phyloP scores from a whole-genome alignment of 805 yeast species.

The Candida nitratophila region DNA sequence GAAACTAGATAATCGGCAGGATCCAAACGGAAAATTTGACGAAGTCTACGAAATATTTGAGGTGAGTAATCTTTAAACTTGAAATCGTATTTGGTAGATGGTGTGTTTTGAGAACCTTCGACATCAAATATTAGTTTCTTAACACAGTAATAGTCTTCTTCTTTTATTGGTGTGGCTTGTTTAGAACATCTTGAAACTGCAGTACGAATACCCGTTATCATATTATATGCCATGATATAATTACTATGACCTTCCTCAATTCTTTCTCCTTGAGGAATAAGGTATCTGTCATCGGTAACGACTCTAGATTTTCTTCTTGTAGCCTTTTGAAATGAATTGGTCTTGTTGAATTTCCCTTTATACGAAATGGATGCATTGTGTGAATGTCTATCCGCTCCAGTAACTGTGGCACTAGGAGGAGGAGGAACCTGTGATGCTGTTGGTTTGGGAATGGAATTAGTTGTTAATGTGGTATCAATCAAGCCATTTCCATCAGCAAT shows the following conservation, averaged over 20 bases:
- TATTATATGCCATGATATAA: conserved; percentile 90
- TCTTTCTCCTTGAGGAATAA: conserved; percentile 22
- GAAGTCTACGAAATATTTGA: conserved; percentile 80
- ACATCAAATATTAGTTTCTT: conserved; percentile 83
- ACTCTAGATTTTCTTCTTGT: conserved; percentile 15
- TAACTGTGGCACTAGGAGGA: conserved; percentile 1
- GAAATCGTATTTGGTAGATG: conserved; percentile 91
- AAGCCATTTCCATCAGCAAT: neutral
- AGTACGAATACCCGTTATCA: conserved; percentile 94
- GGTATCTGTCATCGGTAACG: conserved; percentile 21
- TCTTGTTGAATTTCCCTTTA: conserved; percentile 13
- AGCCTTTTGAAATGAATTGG: conserved; percentile 15
- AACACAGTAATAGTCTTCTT: conserved; percentile 61
- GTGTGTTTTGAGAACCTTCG: conserved; percentile 83
- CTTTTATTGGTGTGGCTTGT: conserved; percentile 62
- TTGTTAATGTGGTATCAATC: neutral
- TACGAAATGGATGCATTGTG: conserved; percentile 5
- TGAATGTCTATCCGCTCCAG: conserved; percentile 15
- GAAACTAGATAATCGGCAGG: conserved; percentile 95
- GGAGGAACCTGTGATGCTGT: neutral
- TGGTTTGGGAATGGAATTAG: neutral
- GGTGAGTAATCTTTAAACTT: conserved; percentile 96
- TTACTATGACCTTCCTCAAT: conserved; percentile 80
- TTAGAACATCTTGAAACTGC: conserved; percentile 93
- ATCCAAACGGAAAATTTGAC: conserved; percentile 77